Conservation (phyloP, 148 eudicot species). For the Pouteria glomerata region DNA sequence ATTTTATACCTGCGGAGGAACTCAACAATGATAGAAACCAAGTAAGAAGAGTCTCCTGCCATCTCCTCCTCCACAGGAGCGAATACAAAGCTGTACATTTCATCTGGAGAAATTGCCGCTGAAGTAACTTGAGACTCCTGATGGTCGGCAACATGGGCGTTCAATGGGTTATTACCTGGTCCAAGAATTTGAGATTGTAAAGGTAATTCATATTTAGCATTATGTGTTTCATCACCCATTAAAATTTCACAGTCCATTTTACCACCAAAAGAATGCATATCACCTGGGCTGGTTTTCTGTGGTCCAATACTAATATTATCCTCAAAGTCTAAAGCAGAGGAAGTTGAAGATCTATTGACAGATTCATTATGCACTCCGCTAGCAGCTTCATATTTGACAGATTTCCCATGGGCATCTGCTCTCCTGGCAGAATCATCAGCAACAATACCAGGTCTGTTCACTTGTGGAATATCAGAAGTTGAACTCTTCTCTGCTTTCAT, state of each 20-base stretch:
- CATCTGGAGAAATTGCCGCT: constrained; percentile 83
- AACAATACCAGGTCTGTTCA: constrained; percentile 24
- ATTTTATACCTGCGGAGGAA: constrained; percentile 70
- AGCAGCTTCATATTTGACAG: constrained; percentile 32
- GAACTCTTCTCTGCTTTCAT: constrained; percentile 42
- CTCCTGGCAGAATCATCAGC: constrained; percentile 33
- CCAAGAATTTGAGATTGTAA: constrained; percentile 39
- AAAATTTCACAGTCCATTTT: constrained; percentile 19
- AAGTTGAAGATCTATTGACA: constrained; percentile 21
- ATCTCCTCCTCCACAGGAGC: constrained; percentile 81
- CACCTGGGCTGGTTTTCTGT: constrained; percentile 11
- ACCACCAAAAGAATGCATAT: constrained; percentile 21
- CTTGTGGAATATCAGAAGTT: constrained; percentile 34
- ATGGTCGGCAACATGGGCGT: constrained; percentile 38
- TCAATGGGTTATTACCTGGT: constrained; percentile 31
- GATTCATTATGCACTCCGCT: constrained; percentile 30
- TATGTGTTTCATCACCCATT: constrained; percentile 27
- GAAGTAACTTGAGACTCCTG: constrained; percentile 62
- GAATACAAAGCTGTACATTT: constrained; percentile 69
- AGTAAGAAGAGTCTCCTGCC: constrained; percentile 72
- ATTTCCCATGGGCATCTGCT: constrained; percentile 37
- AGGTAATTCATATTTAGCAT: constrained; percentile 25
- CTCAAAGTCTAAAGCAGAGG: constrained; percentile 57
- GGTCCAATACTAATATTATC: constrained; percentile 28
- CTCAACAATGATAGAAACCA: constrained; percentile 71